A percentile compares a stretch with the other conserved stretches of the same genome.
phyloP scores from a whole-genome alignment of 768 basidiomycete species.

The Termitomyces eurrhizus region DNA sequence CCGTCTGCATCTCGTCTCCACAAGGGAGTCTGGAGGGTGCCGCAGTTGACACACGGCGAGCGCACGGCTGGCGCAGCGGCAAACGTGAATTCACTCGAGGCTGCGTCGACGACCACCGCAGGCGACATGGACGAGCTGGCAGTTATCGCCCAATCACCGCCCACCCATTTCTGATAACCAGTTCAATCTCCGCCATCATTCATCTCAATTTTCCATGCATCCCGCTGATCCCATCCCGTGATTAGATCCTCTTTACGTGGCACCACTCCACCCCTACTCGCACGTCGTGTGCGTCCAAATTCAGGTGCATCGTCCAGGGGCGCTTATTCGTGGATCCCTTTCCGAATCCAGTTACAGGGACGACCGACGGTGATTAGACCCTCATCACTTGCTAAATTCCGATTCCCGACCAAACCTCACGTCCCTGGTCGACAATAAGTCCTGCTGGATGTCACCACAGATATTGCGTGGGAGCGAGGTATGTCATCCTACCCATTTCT shows the following conservation, averaged over 20 bases:
- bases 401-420: too few species aligned
- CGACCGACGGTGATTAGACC: too few species aligned
- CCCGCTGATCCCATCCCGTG: neutral
- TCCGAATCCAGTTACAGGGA: too few species aligned
- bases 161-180: constrained; percentile 22
- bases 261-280: too few species aligned
- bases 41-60: constrained; percentile 68
- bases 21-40: constrained; percentile 73
- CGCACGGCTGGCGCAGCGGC: constrained; percentile 20
- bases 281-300: too few species aligned
- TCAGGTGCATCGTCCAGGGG: too few species aligned
- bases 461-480: too few species aligned
- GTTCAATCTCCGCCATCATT: constrained; percentile 13
- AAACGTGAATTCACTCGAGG: constrained; percentile 16
- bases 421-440: too few species aligned
- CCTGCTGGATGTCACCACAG: too few species aligned
- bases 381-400: too few species aligned
- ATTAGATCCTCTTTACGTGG: neutral
- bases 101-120: constrained; percentile 18
- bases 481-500: too few species aligned
- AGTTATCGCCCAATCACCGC: constrained; percentile 34
- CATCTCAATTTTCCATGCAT: constrained; percentile 3
- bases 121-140: constrained; percentile 19
- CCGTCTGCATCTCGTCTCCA: constrained; percentile 83
- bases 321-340: too few species aligned